A percentile compares a stretch with the other conserved stretches of the same genome.
Evolutionary conservation across 352 stramenopile species (phyloP).

Genomic region (Halophytophthora batemanensis): DNA sequence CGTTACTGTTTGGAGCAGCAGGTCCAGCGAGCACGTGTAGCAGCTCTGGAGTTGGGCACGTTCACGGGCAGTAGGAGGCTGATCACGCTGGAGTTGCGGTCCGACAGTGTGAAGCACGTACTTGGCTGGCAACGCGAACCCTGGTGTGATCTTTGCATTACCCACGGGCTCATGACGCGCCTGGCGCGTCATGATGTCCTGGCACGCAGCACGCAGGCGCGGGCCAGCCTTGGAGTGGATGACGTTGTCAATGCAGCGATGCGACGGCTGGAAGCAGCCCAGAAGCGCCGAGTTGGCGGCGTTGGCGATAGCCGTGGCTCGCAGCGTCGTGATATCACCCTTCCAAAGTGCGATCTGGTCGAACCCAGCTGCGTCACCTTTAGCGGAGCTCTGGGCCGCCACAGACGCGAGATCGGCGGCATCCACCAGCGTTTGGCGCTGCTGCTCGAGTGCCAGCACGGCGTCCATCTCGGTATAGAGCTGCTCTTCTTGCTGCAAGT

Average conservation of each 20-base stretch:
- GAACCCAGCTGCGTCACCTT: slow-evolving; percentile 12
- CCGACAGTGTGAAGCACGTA: slow-evolving; percentile 68
- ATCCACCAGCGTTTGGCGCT: slow-evolving; percentile 20
- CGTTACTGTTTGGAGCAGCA: slow-evolving; percentile 33
- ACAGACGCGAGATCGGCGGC: slow-evolving; percentile 12
- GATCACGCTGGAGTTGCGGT: slow-evolving; percentile 40
- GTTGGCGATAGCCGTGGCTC: slow-evolving; percentile 63
- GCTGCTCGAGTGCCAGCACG: slow-evolving; percentile 19
- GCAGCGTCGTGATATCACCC: slow-evolving; percentile 62
- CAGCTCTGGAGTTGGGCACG: slow-evolving; percentile 34
- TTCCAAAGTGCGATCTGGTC: slow-evolving; percentile 56
- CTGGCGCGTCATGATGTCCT: slow-evolving; percentile 41
- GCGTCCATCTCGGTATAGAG: slow-evolving; percentile 36
- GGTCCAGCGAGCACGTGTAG: slow-evolving; percentile 50
- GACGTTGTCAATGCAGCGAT: slow-evolving; percentile 75
- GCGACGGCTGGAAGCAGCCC: slow-evolving; percentile 66
- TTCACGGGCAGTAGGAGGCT: slow-evolving; percentile 19
- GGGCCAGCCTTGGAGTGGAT: slow-evolving; percentile 63
- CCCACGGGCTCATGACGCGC: slow-evolving; percentile 38
- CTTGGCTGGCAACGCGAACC: slow-evolving; percentile 40
- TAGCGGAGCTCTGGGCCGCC: slow-evolving; percentile 1
- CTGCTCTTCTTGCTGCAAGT: slow-evolving; percentile 25
- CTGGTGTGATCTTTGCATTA: slow-evolving; percentile 53
- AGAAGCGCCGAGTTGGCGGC: slow-evolving; percentile 60
- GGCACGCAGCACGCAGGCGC: slow-evolving; percentile 50